A percentile compares a stretch with the other conserved stretches of the same genome.
These are phyloP conservation scores for Alternaria brassicicola DNA, from an alignment of 2,329 filamentous ascomycete genomes.

Conservation along the genomic window DNA sequence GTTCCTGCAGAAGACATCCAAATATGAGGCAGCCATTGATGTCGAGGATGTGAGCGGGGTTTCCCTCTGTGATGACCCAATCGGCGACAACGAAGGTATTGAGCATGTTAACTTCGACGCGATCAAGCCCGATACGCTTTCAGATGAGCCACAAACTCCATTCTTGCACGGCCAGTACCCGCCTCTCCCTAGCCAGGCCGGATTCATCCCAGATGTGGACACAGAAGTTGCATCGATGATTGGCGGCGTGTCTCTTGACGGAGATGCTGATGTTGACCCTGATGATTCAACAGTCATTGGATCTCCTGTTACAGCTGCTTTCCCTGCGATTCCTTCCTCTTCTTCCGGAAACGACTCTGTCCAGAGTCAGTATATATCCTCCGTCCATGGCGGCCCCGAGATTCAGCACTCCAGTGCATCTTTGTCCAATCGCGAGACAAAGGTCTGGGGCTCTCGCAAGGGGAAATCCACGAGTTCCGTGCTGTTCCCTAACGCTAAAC, in stretches of 20 bases:
- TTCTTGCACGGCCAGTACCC: slow-evolving; percentile 24
- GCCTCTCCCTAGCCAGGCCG: slow-evolving; percentile 23
- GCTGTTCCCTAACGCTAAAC: slow-evolving; percentile 48
- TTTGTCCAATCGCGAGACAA: slow-evolving; percentile 19
- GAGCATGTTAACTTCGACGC: slow-evolving; percentile 29
- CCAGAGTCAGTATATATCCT: neutral
- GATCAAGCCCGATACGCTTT: slow-evolving; percentile 28
- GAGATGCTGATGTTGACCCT: neutral
- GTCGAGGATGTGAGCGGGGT: slow-evolving; percentile 38
- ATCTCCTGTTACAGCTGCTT: neutral
- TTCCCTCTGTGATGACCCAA: slow-evolving; percentile 19
- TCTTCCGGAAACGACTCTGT: neutral
- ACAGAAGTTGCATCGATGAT: slow-evolving; percentile 18
- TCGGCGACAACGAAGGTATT: slow-evolving; percentile 27
- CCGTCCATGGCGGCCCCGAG: neutral
- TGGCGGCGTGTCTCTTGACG: slow-evolving; percentile 23
- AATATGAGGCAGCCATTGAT: slow-evolving; percentile 35
- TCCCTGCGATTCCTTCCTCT: neutral
- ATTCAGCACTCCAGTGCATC: neutral
- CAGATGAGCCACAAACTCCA: neutral
- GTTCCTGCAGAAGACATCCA: slow-evolving; percentile 40
- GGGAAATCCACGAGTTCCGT: slow-evolving; percentile 29
- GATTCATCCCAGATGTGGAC: neutral
- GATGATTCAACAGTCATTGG: slow-evolving; percentile 16
- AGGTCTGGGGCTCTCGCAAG: slow-evolving; percentile 30